Conservation (phyloP, 176 grass and related monocot species). For the Phoenix dactylifera region DNA sequence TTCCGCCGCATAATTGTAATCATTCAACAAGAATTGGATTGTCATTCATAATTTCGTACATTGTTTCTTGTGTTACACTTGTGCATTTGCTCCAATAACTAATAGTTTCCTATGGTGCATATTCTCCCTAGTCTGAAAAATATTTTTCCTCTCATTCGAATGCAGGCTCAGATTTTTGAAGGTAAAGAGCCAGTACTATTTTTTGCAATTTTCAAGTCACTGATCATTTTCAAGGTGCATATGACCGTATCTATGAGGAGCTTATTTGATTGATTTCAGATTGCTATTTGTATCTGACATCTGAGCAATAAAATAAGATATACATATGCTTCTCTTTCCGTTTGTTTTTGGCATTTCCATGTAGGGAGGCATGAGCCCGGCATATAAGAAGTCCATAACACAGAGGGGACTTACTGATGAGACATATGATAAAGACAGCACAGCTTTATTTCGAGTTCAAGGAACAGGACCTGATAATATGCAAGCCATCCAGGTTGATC, state of each 20-base stretch:
- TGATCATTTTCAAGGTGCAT: slow-evolving; percentile 71
- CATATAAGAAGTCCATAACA: slow-evolving; percentile 42
- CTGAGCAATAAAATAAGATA: not conserved
- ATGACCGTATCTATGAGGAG: not conserved
- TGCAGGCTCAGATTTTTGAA: slow-evolving; percentile 61
- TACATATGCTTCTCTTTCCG: slow-evolving; percentile 11
- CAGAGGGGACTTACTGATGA: slow-evolving; percentile 30
- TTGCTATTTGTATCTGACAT: too few species aligned
- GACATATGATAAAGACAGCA: slow-evolving; percentile 32
- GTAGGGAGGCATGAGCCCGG: slow-evolving; percentile 58
- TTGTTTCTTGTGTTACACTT: too few species aligned
- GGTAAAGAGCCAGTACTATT: slow-evolving; percentile 62
- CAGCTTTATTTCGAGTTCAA: slow-evolving; percentile 72
- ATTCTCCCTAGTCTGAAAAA: too few species aligned
- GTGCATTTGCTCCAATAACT: too few species aligned
- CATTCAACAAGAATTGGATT: too few species aligned
- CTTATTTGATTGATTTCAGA: not conserved
- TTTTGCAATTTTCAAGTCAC: slow-evolving; percentile 60
- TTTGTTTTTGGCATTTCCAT: slow-evolving; percentile 13
- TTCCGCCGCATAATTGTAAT: too few species aligned
- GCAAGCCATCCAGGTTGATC: slow-evolving; percentile 76
- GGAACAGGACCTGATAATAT: slow-evolving; percentile 56
- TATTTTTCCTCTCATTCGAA: not conserved
- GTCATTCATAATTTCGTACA: too few species aligned
- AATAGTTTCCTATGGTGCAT: too few species aligned